Evolutionary conservation across 805 yeast genomes (phyloP), one percentile per base, ranked within the genome.

Genomic region (Candida stauntonica): DNA sequence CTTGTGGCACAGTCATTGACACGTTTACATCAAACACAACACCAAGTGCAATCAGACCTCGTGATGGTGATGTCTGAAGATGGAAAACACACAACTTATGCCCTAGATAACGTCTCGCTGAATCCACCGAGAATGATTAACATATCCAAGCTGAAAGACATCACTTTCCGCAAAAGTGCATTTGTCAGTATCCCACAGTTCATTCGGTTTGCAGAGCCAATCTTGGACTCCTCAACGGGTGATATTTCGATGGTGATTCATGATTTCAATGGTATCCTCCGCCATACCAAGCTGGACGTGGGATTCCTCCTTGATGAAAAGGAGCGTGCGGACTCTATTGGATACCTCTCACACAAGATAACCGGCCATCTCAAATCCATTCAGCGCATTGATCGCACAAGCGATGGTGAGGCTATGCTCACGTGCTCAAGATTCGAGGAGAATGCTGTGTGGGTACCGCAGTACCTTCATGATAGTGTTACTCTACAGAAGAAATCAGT

Each of bases 311-410:
- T 38, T 19, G 33, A 46, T 3, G 46, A 45, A 5, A 30, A 46
- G 5, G 36, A 38, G 6, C 35, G 48, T 3, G 23, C 31, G n/a
- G n/a, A n/a, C n/a, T 33, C 49, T 6, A 40, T 52, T 0, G 64
- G 61, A 4, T 37, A 42, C 5, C 47, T 79, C 8, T 63, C 68
- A 17, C 71, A 79, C 45, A 79, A 82, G 48, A 75, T 81, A 38
- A 86, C 94, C 2, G 98, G 98, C 1, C 96, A 88, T 55, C 73
- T 77, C 39, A 88, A 88, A 54, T 85, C 96, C 0, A 79, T 89
- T 17, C 77, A 75, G 47, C 71, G 68, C 34, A 58, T 89, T 3
- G 64, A 76, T 14, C 75, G 88, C 50, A 82, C 95, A 1, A 64
- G 77, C 6, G 76, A 78, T 51, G 91, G 89, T 26, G 64, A 69